Percentiles rank a stretch among this genome's conserved stretches.
Conservation (phyloP, 2,329 filamentous ascomycete species). For the Fusarium camptoceras region DNA sequence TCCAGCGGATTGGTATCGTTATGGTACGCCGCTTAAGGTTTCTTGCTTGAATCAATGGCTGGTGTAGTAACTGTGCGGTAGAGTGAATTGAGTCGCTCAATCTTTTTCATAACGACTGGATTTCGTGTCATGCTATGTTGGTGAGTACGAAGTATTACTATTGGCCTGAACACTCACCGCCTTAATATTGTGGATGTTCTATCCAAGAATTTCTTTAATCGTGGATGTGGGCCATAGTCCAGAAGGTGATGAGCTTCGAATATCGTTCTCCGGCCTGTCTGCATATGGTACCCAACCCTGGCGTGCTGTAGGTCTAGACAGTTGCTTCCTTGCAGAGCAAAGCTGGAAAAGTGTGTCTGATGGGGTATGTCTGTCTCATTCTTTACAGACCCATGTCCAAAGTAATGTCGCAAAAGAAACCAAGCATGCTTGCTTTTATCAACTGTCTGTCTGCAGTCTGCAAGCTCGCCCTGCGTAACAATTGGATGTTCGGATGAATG, state of each 20-base stretch:
- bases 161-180: constrained; percentile 17
- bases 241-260: constrained; percentile 31
- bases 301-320: constrained; percentile 29
- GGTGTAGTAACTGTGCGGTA: background rate
- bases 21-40: constrained; percentile 33
- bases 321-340: constrained; percentile 44
- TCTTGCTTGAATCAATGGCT: constrained; percentile 7
- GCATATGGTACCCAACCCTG: constrained; percentile 31
- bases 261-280: constrained; percentile 27
- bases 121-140: constrained; percentile 4
- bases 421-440: constrained; percentile 39
- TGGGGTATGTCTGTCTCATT: constrained; percentile 38
- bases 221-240: constrained; percentile 24
- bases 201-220: constrained; percentile 14
- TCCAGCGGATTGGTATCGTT: constrained; percentile 33
- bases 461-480: constrained; percentile 36
- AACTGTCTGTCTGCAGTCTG: constrained; percentile 37
- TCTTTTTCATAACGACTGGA: constrained; percentile 1
- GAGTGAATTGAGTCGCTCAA: constrained; percentile 9
- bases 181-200: constrained; percentile 16
- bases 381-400: constrained; percentile 39
- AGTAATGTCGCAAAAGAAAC: constrained; percentile 44
- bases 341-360: constrained; percentile 31
- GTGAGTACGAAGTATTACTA: background rate
- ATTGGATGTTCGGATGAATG: constrained; percentile 42